Conservation (phyloP, 2,329 filamentous ascomycete species). For the Aspergillus viridinutans region DNA sequence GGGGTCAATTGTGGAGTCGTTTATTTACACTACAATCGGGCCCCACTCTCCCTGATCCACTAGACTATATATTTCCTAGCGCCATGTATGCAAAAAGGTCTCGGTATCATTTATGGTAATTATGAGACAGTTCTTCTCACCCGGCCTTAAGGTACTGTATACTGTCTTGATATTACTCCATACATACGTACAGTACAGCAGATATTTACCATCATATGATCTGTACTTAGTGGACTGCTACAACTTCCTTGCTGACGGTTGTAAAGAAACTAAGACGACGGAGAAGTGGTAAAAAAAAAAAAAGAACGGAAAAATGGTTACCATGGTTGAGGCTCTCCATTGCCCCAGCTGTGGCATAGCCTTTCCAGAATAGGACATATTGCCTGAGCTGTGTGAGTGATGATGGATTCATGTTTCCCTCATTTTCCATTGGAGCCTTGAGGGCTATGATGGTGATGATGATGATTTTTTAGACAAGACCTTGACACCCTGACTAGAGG, state of each 20-base stretch:
- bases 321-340: constrained; percentile 31
- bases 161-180: background rate
- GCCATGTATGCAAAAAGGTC: background rate
- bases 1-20: constrained; percentile 19
- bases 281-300: constrained; percentile 5
- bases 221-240: background rate
- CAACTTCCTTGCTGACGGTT: background rate
- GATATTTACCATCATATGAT: background rate
- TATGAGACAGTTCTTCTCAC: background rate
- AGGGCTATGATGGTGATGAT: background rate
- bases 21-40: constrained; percentile 22
- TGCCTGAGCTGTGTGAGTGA: constrained; percentile 12
- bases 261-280: background rate
- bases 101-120: background rate
- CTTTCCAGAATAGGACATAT: constrained; percentile 22
- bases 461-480: background rate
- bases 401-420: constrained; percentile 9
- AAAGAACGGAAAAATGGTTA: background rate
- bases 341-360: constrained; percentile 14
- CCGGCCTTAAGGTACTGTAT: background rate
- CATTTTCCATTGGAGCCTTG: constrained; percentile 13
- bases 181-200: background rate
- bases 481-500: background rate
- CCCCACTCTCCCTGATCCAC: constrained; percentile 8
- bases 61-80: constrained; percentile 4